Base-by-base conservation (phyloP, 1,139 yeast genomes). In the Suhomyces bolitotheri region DNA sequence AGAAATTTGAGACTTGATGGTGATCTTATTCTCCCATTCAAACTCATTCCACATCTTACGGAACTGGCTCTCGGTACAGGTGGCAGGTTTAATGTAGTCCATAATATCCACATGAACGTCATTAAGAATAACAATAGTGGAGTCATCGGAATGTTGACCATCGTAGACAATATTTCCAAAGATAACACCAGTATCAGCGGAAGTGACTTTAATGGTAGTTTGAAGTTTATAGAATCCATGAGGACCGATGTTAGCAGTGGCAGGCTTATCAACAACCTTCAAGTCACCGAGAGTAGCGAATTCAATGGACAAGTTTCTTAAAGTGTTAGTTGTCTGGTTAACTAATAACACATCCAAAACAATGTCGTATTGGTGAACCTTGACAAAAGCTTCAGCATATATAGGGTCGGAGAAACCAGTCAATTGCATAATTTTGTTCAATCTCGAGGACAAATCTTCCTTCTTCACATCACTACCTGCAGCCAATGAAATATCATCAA, bases 21-120 rank as follows among this genome's bases (percentile, higher is more conserved):
- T 86, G 54, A 94, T 92, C 70, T 94, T 94, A 68, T 94, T 94
- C 64, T 94, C 99, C 99, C 99, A 94, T 66, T 94, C 99, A 59
- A 94, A 94, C 61, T 90, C 97, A 60, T 89, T 87, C 99, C 99
- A 94, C 97, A 90, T 90, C 53, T 82, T 79, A 54, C 98, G 86
- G 86, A 94, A 94, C 49, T 79, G 84, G 34, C 82, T 79, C 62
- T 92, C 98, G 12, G 89, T 70, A 61, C 96, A 88, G 17, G 78
- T 75, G 10, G 96, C 95, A 16, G 98, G 97, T 60, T 87, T 88
- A 60, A 94, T 90, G 67, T 94, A 94, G 64, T 92, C 97, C 92
- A 92, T 87, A 41, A 92, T 88, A 59, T 92, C 97, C 43, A 92
- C 90, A 58, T 92, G 96, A 39, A 94, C 89, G 58, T 92, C 98